These are phyloP conservation scores for Pleoardoris graminearum DNA, from an alignment of 2,329 filamentous ascomycete species.

Conservation along the genomic window DNA sequence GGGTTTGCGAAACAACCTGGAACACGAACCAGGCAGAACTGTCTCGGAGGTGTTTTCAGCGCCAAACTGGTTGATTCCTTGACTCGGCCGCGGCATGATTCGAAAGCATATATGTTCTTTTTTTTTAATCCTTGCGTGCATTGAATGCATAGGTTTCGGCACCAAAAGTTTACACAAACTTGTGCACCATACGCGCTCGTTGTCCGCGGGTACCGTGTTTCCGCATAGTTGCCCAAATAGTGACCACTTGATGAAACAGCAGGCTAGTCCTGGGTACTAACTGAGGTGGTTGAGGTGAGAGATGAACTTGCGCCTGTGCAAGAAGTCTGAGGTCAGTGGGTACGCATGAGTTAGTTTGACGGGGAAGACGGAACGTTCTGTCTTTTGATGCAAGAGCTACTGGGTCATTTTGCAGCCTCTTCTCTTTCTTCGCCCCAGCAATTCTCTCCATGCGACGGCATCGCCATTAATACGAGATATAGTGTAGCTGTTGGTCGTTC, in stretches of 20 bases:
- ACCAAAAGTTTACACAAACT: too few species aligned
- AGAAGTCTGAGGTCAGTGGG: background rate
- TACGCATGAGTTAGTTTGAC: too few species aligned
- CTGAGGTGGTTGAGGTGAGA: background rate
- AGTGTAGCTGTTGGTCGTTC: too few species aligned
- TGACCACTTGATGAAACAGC: background rate
- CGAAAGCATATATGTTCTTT: background rate
- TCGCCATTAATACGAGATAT: too few species aligned
- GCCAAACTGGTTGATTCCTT: background rate
- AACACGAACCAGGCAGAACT: slow-evolving; percentile 23
- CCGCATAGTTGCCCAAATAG: too few species aligned
- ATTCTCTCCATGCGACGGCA: too few species aligned
- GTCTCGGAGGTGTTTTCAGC: slow-evolving; percentile 18
- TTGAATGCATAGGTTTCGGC: background rate
- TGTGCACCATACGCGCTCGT: too few species aligned
- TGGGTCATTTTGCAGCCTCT: too few species aligned
- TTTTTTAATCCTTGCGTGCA: background rate
- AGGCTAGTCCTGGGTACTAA: background rate
- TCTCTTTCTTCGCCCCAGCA: too few species aligned
- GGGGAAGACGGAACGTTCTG: too few species aligned
- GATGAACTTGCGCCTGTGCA: background rate
- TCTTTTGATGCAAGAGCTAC: too few species aligned
- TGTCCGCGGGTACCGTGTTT: too few species aligned
- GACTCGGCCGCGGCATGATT: background rate
- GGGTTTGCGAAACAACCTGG: slow-evolving; percentile 32